phyloP scores from a whole-genome alignment of 495 filamentous ascomycete species.

The Penicillium desertorum region DNA sequence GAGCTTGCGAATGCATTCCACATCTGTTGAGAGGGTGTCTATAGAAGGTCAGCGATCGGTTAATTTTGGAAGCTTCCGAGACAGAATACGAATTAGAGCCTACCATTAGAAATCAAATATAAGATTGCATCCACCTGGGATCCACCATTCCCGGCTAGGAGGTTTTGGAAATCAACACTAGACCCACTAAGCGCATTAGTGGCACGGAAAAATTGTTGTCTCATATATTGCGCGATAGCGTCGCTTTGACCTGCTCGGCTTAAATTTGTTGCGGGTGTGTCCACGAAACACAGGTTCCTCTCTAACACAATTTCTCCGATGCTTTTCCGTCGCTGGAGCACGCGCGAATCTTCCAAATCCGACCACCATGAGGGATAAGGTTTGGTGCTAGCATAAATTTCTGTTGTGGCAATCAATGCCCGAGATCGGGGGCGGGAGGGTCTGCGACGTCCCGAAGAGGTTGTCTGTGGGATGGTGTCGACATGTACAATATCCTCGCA shows the following conservation, averaged over 20 bases:
- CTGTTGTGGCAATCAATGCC: slow-evolving; percentile 54
- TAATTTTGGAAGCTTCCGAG: background rate
- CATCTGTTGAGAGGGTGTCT: slow-evolving; percentile 72
- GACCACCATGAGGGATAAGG: slow-evolving; percentile 95
- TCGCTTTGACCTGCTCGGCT: slow-evolving; percentile 68
- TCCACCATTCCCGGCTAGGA: slow-evolving; percentile 84
- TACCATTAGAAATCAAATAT: slow-evolving; percentile 71
- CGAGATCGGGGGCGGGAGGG: slow-evolving; percentile 36
- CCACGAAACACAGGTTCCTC: slow-evolving; percentile 92
- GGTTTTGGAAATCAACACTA: slow-evolving; percentile 72
- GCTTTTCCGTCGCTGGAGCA: slow-evolving; percentile 73
- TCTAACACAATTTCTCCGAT: slow-evolving; percentile 81
- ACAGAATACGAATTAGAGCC: slow-evolving; percentile 28
- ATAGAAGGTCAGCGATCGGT: slow-evolving; percentile 4
- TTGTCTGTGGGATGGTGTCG: slow-evolving; percentile 60
- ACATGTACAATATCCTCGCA: slow-evolving; percentile 97
- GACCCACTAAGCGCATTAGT: slow-evolving; percentile 56
- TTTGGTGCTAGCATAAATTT: slow-evolving; percentile 90
- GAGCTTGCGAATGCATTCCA: slow-evolving; percentile 74
- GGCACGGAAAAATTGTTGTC: slow-evolving; percentile 67
- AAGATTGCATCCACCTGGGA: slow-evolving; percentile 87
- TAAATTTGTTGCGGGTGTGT: slow-evolving; percentile 75
- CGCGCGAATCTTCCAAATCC: slow-evolving; percentile 73
- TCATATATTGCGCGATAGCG: slow-evolving; percentile 70
- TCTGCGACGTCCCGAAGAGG: slow-evolving; percentile 28